These are phyloP conservation scores for Plasmodium relictum DNA, from an alignment of 169 alveolate species.

Conservation along the genomic window DNA sequence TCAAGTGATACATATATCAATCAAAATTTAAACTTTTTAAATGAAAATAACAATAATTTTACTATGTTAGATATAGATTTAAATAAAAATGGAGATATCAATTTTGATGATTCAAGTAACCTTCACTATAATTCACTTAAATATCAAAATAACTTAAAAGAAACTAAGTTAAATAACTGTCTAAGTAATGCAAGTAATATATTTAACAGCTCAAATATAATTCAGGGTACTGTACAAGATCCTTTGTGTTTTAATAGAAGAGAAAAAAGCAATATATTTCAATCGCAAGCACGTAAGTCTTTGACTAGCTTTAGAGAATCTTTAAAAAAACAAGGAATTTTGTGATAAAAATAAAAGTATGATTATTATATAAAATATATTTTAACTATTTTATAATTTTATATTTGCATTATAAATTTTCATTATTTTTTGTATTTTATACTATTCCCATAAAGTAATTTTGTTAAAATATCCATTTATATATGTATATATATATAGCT, in stretches of 20 bases:
- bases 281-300: constrained; percentile 68
- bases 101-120: not conserved
- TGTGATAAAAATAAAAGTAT: constrained; percentile 17
- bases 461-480: too few relatives aligned
- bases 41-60: constrained; percentile 12
- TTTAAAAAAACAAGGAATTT: constrained; percentile 68
- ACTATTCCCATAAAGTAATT: not conserved
- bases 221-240: not conserved
- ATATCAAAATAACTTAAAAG: constrained; percentile 29
- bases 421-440: not conserved
- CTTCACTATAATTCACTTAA: constrained; percentile 16
- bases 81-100: constrained; percentile 10
- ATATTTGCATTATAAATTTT: not conserved
- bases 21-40: not conserved
- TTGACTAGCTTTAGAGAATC: constrained; percentile 61
- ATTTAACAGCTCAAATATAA: constrained; percentile 14
- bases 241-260: not conserved
- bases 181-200: constrained; percentile 22
- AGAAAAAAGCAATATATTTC: constrained; percentile 18
- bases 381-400: too few relatives aligned
- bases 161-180: constrained; percentile 15
- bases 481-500: too few relatives aligned
- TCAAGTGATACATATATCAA: not conserved
- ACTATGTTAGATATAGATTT: not conserved
- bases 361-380: too few relatives aligned